Evolutionary conservation across 2,329 filamentous ascomycete genomes (phyloP), one percentile per base, ranked within the genome.

Genomic region (Fusarium succisae): DNA sequence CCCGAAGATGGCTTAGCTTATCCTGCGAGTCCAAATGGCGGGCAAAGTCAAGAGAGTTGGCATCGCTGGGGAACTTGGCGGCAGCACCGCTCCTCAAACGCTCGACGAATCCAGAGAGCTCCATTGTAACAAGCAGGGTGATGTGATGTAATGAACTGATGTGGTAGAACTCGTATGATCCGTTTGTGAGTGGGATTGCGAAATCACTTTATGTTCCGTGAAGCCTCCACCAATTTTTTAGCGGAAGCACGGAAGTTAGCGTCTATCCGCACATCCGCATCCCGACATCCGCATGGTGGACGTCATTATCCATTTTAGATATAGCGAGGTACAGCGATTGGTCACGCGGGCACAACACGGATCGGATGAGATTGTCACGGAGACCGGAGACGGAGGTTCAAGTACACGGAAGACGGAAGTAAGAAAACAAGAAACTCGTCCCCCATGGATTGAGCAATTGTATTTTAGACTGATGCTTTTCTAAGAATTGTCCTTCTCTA

Each of bases 21-120:
- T 94, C 92, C 75, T 89, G 84, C 0, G 83, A 81, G 80, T 94
- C 92, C 11, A 93, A 84, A 50, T 76, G 74, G 69, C 79, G 80
- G 5, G 89, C 88, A 79, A 86, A 90, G 11, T 85, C 84, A 11
- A 85, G 71, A 1, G 85, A 83, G 64, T 82, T 84, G 63, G 87
- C 86, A 39, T 87, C 81, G 7, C 80, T 59, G n/a, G 87, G 84
- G 70, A 90, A 90, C 37, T 82, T 79, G 57, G 84, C 80, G 13
- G 80, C 73, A 48, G 80, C 76, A 56, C 86, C 86, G 45, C 79
- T 80, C 22, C 85, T 82, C 41, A 87, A 81, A 62, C 82, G 79
- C 28, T 83, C 80, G 30, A 85, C 80, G 43, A 80, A 81, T 22
- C 80, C 73, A 59, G 79, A 66, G 60, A 87, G 78, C n/a, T 85